Evolutionary conservation across 2,329 filamentous ascomycete genomes (phyloP).

Genomic region (Claviceps lovelessii): DNA sequence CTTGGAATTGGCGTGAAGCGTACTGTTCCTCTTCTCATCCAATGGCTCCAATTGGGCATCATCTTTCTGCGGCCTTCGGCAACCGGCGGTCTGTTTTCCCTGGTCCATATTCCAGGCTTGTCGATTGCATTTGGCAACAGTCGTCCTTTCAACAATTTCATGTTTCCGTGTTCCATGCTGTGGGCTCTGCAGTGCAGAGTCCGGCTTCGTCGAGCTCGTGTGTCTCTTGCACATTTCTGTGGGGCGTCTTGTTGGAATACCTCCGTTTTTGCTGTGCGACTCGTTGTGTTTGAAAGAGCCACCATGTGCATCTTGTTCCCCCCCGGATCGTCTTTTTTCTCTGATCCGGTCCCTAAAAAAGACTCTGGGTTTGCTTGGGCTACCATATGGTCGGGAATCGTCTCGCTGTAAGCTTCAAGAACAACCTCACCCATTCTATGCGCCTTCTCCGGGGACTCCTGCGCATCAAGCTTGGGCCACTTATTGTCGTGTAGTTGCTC

Average conservation of each 20-base stretch:
- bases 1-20: slow-evolving; percentile 2
- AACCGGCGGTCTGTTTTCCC: not conserved
- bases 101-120: not conserved
- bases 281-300: not conserved
- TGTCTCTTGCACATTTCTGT: not conserved
- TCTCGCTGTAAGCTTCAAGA: not conserved
- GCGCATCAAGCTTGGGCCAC: not conserved
- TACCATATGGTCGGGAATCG: slow-evolving; percentile 1
- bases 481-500: not conserved
- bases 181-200: not conserved
- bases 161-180: not conserved
- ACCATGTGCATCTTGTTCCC: not conserved
- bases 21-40: slow-evolving; percentile 8
- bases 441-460: not conserved
- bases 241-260: not conserved
- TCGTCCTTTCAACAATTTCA: not conserved
- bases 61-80: not conserved
- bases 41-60: slow-evolving; percentile 2
- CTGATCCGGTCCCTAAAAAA: slow-evolving; percentile 2
- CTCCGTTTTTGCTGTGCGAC: not conserved
- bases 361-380: not conserved
- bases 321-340: not conserved
- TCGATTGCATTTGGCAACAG: not conserved
- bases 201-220: not conserved
- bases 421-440: not conserved